Evolutionary conservation across 176 grass and related monocot genomes (phyloP), one percentile per base, ranked within the genome.

Genomic region (Phoenix dactylifera): DNA sequence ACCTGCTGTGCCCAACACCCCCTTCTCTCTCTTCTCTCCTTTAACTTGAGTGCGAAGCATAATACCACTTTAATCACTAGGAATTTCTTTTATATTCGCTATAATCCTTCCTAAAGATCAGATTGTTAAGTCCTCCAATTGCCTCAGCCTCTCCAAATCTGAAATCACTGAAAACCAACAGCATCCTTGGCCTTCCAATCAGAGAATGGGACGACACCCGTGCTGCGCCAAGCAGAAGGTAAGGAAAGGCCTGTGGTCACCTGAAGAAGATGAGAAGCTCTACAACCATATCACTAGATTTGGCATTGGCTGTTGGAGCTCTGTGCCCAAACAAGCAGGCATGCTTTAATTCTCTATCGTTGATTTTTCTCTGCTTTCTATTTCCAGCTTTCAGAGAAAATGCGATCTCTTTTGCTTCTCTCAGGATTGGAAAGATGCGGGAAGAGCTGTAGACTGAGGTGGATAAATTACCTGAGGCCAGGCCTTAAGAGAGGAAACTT

Each of bases 301-400:
- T 69, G 88, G 83, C 23, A 79, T 91, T 67, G 77, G 79, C 72
- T 91, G 82, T 58, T 91, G 83, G 88, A 91, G 88, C 60, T 80
- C 88, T 53, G 75, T 91, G 51, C 88, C 88, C n/a, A 73, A 83
- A 50, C 72, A 80, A 48, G 57, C 87, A 79, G 85, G 85, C 76
- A 63, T 26, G 30, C 14, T 32, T 30, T 29, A 14, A 26, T 28
- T 10, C 19, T 28, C 26, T 4, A 44, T 50, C 19, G 49, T 19
- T 26, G 5, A 7, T 26, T 24, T 15, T 59, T 19, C 18, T 23
- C 18, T 24, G 17, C 32, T 26, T 16, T 5, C 23, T 16, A 2
- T 0, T 60, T 17, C 7, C 17, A 51, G 22, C 22, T 25, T 9
- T 22, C 18, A 24, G 22, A 50, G 23, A 17, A 60, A 30, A n/a